Conservation (phyloP, 805 yeast species). For the Metschnikowia picachoensis region DNA sequence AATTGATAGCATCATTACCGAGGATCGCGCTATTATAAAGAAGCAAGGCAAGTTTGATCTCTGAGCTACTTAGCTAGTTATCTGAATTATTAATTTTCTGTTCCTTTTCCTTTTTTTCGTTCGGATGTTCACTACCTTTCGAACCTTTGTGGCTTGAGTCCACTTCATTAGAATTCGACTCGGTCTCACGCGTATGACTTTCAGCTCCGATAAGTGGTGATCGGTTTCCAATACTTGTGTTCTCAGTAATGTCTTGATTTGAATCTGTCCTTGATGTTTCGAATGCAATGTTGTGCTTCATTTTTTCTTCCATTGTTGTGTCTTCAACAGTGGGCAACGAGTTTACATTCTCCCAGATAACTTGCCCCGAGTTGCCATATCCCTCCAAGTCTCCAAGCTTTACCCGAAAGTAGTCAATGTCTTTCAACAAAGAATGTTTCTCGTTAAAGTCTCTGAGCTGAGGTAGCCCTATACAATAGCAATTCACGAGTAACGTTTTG, state of each 20-base stretch:
- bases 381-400: conserved; percentile 57
- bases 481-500: conserved; percentile 50
- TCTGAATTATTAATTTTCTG: conserved; percentile 1
- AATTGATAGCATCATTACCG: conserved; percentile 89
- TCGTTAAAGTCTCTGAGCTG: conserved; percentile 48
- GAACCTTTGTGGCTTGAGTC: too few relatives aligned
- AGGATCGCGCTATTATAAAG: conserved; percentile 35
- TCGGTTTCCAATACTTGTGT: too few relatives aligned
- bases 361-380: conserved; percentile 58
- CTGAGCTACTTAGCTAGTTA: background rate
- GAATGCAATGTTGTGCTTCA: conserved; percentile 35
- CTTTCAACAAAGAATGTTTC: conserved; percentile 53
- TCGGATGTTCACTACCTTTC: too few relatives aligned
- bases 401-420: conserved; percentile 61
- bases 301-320: conserved; percentile 41
- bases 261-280: too few relatives aligned
- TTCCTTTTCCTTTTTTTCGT: too few relatives aligned
- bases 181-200: too few relatives aligned
- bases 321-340: conserved; percentile 49
- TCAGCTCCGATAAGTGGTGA: too few relatives aligned
- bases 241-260: too few relatives aligned
- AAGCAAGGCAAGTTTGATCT: conserved; percentile 10
- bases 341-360: conserved; percentile 58
- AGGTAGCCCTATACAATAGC: conserved; percentile 45
- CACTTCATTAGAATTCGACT: too few relatives aligned